A percentile compares a stretch with the other conserved stretches of the same genome.
Conservation (phyloP, 179 eudicot species). For the Nepenthes alata region DNA sequence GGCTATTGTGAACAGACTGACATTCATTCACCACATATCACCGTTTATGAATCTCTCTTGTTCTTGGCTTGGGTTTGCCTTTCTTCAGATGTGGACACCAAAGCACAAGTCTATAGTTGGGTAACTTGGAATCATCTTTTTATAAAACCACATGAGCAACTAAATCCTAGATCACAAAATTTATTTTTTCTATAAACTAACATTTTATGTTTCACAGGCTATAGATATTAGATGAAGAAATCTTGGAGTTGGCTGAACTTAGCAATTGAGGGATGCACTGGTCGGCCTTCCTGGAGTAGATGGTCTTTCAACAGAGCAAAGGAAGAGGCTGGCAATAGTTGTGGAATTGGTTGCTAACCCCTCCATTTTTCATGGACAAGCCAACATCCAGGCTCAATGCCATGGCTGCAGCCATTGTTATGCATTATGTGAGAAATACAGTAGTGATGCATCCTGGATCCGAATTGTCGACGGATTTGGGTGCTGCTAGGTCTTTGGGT, state of each 20-base stretch:
- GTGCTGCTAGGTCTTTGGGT: too few species aligned
- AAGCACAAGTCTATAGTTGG: not conserved
- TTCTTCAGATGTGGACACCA: constrained; percentile 13
- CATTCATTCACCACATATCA: constrained; percentile 28
- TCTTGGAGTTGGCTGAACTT: constrained; percentile 13
- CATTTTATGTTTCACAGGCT: not conserved
- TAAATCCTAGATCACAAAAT: too few species aligned
- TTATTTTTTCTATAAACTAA: too few species aligned
- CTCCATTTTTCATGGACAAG: constrained; percentile 10
- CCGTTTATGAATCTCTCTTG: constrained; percentile 17
- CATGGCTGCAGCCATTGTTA: constrained; percentile 19
- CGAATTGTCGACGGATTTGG: too few species aligned
- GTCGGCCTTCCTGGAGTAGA: constrained; percentile 15
- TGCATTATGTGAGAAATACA: constrained; percentile 13
- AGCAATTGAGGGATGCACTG: constrained; percentile 3
- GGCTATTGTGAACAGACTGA: constrained; percentile 30
- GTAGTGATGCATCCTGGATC: too few species aligned
- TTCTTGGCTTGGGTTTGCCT: constrained; percentile 28
- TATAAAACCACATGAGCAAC: too few species aligned
- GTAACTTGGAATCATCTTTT: too few species aligned
- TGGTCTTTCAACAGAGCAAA: constrained; percentile 21
- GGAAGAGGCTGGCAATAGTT: constrained; percentile 19
- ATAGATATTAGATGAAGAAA: constrained; percentile 12
- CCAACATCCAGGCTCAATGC: constrained; percentile 22
- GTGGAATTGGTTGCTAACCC: constrained; percentile 21